Evolutionary conservation across 805 yeast species (phyloP), one percentile per base, ranked within the genome.

Genomic region (Barnettozyma siamensis): DNA sequence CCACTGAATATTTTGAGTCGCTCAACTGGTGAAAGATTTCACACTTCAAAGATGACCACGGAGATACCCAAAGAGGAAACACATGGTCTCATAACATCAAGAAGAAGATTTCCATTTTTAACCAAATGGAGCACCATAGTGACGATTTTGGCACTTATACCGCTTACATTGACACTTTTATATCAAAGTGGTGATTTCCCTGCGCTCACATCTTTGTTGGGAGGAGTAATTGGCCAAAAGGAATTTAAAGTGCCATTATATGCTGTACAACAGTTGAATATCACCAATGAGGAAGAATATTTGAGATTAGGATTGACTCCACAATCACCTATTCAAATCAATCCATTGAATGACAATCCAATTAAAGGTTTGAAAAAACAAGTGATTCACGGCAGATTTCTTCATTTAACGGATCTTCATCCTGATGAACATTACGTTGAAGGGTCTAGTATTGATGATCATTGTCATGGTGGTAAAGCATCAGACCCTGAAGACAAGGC

Each of bases 381-480:
- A 19, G 40, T 33, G 4, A 17, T 49, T 3, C 84, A 81, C 51
- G 96, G 96, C 1, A 63, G 93, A 41, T 88, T 87, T 54, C 63
- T 87, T n/a, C 95, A 88, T 55, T 71, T 87, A 21, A 87, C 95
- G 1, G 96, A 87, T 57, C 68, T 88, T 46, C 96, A 87, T 55
- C 95, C 95, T 0, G 96, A 87, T 60, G 80, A 78, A 15, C 66
- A 66, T 53, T 85, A 83, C 55, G 59, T 63, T 31, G 68, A 61
- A 12, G 86, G 84, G 3, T 58, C 77, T 0, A 59, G 70, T 7
- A 62, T 72, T 2, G 74, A 66, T 4, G 55, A 57, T 19, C 63
- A 68, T 35, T 87, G 96, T 53, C 95, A 87, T 58, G 53, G 69
- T 13, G 72, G 73, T 1, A 59, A 43, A 24, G 43, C 46, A 7